Conservation (phyloP, 2,329 filamentous ascomycete genomes). For the Metarhizium album region DNA sequence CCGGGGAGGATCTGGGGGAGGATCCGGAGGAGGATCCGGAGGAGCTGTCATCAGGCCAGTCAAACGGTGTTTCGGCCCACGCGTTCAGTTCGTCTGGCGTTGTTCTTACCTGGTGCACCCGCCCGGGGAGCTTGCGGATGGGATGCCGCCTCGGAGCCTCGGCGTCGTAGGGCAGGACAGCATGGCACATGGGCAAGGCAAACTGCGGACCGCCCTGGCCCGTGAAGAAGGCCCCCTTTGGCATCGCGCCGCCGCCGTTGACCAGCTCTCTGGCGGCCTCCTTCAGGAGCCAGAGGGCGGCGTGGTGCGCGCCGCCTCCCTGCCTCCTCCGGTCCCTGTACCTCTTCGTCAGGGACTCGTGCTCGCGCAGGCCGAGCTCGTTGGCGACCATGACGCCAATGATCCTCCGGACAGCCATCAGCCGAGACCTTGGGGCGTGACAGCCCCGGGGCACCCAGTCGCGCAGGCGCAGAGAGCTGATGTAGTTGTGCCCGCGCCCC, state of each 20-base stretch:
- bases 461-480: constrained; percentile 3
- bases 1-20: no score
- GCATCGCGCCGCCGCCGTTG: background rate
- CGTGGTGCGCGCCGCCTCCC: background rate
- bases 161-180: constrained; percentile 3
- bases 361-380: constrained; percentile 8
- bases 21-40: no score
- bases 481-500: background rate
- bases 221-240: constrained; percentile 5
- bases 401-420: constrained; percentile 7
- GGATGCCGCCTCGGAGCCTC: background rate
- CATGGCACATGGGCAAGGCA: constrained; percentile 10
- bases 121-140: background rate
- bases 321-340: background rate
- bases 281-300: constrained; percentile 2
- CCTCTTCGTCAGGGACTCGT: constrained; percentile 4
- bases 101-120: background rate
- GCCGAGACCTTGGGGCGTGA: background rate
- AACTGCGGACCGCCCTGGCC: constrained; percentile 9
- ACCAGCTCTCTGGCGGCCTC: background rate
- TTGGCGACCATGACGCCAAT: constrained; percentile 9
- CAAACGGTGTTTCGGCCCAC: background rate
- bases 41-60: background rate
- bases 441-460: constrained; percentile 10
- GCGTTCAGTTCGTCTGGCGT: background rate